phyloP scores from a whole-genome alignment of 1,284 basidiomycete genomes.

The Apiotrichum brassicae region DNA sequence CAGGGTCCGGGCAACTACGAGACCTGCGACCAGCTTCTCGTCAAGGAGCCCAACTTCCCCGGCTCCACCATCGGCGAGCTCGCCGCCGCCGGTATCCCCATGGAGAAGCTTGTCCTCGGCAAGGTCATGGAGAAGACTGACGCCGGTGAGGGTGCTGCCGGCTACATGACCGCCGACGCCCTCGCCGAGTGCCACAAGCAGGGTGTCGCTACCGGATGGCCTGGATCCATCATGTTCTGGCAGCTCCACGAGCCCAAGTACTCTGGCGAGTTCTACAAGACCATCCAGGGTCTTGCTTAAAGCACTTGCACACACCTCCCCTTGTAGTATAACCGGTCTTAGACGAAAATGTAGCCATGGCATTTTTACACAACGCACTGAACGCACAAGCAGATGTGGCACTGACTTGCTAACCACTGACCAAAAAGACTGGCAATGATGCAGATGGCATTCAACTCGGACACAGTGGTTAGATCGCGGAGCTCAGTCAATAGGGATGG shows the following conservation, averaged over 20 bases:
- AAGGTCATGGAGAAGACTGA: neutral
- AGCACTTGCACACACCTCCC: too few species aligned
- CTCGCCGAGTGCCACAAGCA: constrained; percentile 15
- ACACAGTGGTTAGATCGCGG: too few species aligned
- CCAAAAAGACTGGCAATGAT: too few species aligned
- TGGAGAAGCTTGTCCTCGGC: constrained; percentile 45
- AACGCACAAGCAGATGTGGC: too few species aligned
- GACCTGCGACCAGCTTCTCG: constrained; percentile 4
- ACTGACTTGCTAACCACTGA: too few species aligned
- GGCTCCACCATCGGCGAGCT: constrained; percentile 40
- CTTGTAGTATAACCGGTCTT: too few species aligned
- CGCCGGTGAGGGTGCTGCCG: constrained; percentile 1
- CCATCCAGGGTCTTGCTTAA: too few species aligned
- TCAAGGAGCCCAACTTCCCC: neutral
- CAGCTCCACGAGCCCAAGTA: constrained; percentile 3
- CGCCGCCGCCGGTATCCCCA: constrained; percentile 28
- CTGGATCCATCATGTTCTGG: constrained; percentile 31
- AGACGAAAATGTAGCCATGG: too few species aligned
- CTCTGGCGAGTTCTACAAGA: too few species aligned
- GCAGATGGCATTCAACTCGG: too few species aligned
- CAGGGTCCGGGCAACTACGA: constrained; percentile 28
- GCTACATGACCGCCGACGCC: constrained; percentile 14
- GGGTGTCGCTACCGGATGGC: constrained; percentile 24
- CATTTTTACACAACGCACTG: too few species aligned
- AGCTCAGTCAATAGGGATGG: too few species aligned